phyloP scores from a whole-genome alignment of 768 basidiomycete species.

The Amanita polypyramis region DNA sequence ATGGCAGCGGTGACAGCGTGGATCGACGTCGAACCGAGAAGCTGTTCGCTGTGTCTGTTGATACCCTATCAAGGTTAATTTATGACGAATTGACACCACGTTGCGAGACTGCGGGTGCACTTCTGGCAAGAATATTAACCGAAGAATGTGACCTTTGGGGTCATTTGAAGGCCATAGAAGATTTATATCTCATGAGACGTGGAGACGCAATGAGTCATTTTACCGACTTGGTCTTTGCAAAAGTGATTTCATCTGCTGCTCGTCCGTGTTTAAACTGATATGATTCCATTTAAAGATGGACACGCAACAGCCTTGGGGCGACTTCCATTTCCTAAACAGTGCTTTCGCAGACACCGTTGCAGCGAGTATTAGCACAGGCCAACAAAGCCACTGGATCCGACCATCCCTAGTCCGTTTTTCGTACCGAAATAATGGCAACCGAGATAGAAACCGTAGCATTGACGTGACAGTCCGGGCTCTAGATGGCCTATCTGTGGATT shows the following conservation, averaged over 20 bases:
- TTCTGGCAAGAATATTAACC: slow-evolving; percentile 46
- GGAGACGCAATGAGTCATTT: slow-evolving; percentile 76
- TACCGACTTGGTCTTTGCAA: slow-evolving; percentile 60
- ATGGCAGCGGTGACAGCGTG: too few relatives aligned
- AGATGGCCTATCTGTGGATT: slow-evolving; percentile 64
- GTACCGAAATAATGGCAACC: slow-evolving; percentile 35
- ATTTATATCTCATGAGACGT: slow-evolving; percentile 62
- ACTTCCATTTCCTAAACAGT: slow-evolving; percentile 78
- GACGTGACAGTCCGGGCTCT: slow-evolving; percentile 50
- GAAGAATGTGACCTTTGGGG: slow-evolving; percentile 57
- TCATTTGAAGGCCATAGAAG: slow-evolving; percentile 57
- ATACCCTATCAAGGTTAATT: slow-evolving; percentile 51
- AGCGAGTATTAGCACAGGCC: slow-evolving; percentile 27
- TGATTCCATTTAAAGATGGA: slow-evolving; percentile 47
- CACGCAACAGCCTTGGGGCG: slow-evolving; percentile 56
- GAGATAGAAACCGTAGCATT: slow-evolving; percentile 34
- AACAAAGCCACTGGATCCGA: slow-evolving; percentile 45
- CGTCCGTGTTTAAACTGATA: background rate
- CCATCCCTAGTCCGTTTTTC: slow-evolving; percentile 63
- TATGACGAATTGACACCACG: slow-evolving; percentile 51
- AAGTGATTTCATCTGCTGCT: slow-evolving; percentile 31
- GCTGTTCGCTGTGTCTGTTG: slow-evolving; percentile 44
- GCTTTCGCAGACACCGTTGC: slow-evolving; percentile 61
- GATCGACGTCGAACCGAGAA: slow-evolving; percentile 5
- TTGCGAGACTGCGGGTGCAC: slow-evolving; percentile 40